phyloP scores from a whole-genome alignment of 768 basidiomycete species.

The Pisolithus albus region DNA sequence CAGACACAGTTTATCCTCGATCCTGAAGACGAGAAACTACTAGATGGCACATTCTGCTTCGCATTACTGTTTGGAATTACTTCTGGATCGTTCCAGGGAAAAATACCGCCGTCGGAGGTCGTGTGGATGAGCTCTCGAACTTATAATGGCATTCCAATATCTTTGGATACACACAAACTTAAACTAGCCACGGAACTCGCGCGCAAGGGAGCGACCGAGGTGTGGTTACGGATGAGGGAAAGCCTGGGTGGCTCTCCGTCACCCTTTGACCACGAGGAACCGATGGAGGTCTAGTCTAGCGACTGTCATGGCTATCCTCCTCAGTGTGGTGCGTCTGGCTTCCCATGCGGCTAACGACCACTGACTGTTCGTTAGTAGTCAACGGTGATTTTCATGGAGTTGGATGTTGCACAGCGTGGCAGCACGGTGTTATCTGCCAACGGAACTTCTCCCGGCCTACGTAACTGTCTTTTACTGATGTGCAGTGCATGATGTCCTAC shows the following conservation, averaged over 20 bases:
- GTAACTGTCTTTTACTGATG: too few species aligned
- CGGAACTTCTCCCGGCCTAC: too few species aligned
- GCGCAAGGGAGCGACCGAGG: conserved; percentile 34
- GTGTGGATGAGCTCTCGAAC: conserved; percentile 21
- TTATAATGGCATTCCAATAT: conserved; percentile 6
- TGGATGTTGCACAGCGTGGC: too few species aligned
- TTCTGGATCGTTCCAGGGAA: neutral
- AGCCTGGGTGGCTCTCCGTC: conserved; percentile 25
- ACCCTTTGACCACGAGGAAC: conserved; percentile 28
- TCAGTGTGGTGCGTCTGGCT: neutral
- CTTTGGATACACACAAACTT: conserved; percentile 37
- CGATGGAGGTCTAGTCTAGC: conserved; percentile 34
- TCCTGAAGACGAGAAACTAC: conserved; percentile 36
- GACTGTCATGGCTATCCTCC: too few species aligned
- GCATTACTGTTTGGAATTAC: conserved; percentile 50
- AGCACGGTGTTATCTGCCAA: too few species aligned
- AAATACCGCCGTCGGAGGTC: conserved; percentile 21
- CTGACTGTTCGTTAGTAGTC: too few species aligned
- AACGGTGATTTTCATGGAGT: too few species aligned
- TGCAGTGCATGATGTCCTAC: too few species aligned
- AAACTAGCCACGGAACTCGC: conserved; percentile 45
- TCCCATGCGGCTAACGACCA: too few species aligned
- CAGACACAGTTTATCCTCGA: conserved; percentile 40
- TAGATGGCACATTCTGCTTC: conserved; percentile 54
- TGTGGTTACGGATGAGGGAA: conserved; percentile 45